These are phyloP conservation scores for Lasiodiplodia citricola DNA, from an alignment of 2,329 filamentous ascomycete species.

Conservation along the genomic window DNA sequence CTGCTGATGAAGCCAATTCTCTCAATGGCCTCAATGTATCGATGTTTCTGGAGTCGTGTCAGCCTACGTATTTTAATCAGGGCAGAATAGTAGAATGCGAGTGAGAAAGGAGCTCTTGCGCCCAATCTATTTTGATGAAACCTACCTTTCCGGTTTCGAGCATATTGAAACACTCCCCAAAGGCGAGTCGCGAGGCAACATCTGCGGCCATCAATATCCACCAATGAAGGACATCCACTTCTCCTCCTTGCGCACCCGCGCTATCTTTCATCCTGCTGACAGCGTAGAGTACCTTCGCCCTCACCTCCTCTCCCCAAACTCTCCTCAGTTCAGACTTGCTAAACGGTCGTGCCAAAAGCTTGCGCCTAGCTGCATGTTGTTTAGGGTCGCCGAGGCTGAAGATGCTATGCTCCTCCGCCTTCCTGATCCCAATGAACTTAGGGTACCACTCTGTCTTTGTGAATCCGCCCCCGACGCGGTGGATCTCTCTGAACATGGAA, in stretches of 20 bases:
- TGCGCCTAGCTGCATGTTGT: conserved; percentile 30
- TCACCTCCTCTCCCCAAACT: conserved; percentile 44
- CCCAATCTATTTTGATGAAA: neutral
- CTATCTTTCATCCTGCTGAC: conserved; percentile 39
- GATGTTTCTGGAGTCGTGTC: no score
- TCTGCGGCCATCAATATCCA: conserved; percentile 49
- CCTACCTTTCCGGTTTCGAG: conserved; percentile 43
- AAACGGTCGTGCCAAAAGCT: conserved; percentile 44
- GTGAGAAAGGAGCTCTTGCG: no score
- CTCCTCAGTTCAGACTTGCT: conserved; percentile 41
- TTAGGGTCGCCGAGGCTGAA: no score
- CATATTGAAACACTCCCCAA: conserved; percentile 48
- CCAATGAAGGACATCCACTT: conserved; percentile 45
- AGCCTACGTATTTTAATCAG: no score
- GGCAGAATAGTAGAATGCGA: no score
- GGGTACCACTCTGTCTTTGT: no score
- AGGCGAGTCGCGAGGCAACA: conserved; percentile 45
- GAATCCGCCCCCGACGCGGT: conserved; percentile 35
- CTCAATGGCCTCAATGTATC: conserved; percentile 34
- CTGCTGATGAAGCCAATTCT: conserved; percentile 42
- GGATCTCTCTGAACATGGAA: conserved; percentile 37
- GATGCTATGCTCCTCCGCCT: no score
- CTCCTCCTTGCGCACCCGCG: conserved; percentile 30
- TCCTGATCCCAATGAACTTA: no score
- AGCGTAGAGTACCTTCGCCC: conserved; percentile 39